Conservation (phyloP, 2,329 filamentous ascomycete genomes). For the Arthroderma sp. region DNA sequence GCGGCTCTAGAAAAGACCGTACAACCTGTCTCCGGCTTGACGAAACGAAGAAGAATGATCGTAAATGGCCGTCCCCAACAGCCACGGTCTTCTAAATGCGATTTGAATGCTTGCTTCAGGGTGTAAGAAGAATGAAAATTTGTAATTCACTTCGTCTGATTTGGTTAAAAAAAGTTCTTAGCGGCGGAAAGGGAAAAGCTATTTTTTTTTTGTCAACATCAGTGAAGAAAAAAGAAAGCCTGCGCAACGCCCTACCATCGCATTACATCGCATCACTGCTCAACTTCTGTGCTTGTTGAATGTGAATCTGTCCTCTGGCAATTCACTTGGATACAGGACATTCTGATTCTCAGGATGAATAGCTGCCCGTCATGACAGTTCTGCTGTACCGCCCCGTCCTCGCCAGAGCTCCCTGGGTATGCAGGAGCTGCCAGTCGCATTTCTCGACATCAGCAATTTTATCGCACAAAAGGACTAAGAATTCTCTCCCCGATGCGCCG, state of each 20-base stretch:
- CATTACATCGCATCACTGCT: neutral
- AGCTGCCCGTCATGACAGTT: neutral
- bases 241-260: neutral
- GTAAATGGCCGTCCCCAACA: neutral
- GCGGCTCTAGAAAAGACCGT: neutral
- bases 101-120: neutral
- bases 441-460: conserved; percentile 21
- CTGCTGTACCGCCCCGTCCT: neutral
- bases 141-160: conserved; percentile 1
- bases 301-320: neutral
- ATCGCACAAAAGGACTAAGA: conserved; percentile 23
- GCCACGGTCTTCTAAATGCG: neutral
- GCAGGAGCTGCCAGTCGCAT: conserved; percentile 25
- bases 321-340: neutral
- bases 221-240: neutral
- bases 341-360: neutral
- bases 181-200: neutral
- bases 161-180: conserved; percentile 2
- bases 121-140: neutral
- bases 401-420: conserved; percentile 26
- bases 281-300: neutral
- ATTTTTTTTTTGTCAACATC: neutral
- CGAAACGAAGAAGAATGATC: neutral
- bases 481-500: conserved; percentile 40
- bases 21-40: neutral